Base-by-base conservation (phyloP, 2,329 filamentous ascomycete species). In the Dactylellina drechsleri region DNA sequence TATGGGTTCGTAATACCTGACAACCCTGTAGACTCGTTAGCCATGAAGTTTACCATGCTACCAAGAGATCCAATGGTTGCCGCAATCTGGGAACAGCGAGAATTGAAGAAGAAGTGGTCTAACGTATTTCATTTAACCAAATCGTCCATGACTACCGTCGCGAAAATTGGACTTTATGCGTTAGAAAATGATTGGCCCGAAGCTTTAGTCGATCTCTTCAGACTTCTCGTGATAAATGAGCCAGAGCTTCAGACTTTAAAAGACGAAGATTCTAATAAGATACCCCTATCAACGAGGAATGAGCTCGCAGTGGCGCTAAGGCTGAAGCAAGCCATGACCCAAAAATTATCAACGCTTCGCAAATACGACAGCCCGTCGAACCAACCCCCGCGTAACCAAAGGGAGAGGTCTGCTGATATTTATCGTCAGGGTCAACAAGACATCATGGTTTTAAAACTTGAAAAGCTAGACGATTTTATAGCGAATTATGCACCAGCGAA, bases 1-100 rank as follows among this genome's bases (percentile, higher is more conserved):
- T 87, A 87, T 67, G 85, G 85, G 2, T 86, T 86, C 79, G 84
- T 83, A 70, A 81, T 85, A 13, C 78, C 79, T 4, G 77, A 83
- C 49, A 86, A 86, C 45, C 83, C 83, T 0, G 81, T 83, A 47
- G 85, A 86, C 77, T 77, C 76, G 4, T 52, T 79, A 13, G 65
- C 76, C 20, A 77, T 79, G 53, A 77, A 76, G 18, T 76, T 79
- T 59, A 77, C 65, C 7, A 26, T 75, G n/a, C 40, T 43, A 3
- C 71, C 71, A 2, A 59, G 57, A n/a, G 71, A 64, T 7, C 58
- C 47, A 28, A 10, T 36, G 31, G 71, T 64, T 12, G 71, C 57
- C 4, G 58, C 61, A 2, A 65, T 68, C 16, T 75, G 71, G 71
- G 28, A 59, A 28, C 28, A 53, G 31, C 41, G 71, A 23, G 16